Evolutionary conservation across 2,329 filamentous ascomycete genomes (phyloP), one percentile per base, ranked within the genome.

Genomic region (Stachybotrys chartarum): DNA sequence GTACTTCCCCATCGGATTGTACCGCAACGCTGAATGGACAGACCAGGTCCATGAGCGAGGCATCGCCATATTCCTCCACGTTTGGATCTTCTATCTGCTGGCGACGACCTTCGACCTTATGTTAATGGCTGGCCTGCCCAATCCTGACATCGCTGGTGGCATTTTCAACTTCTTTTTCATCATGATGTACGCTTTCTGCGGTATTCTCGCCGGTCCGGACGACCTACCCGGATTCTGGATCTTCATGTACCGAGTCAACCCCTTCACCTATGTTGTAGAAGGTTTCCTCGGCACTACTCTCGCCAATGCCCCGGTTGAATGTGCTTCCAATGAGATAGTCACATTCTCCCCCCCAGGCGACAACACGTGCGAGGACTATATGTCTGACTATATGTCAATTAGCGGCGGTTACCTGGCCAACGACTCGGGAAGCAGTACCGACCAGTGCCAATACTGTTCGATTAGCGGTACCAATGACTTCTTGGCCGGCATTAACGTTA

Each of bases 171-270:
- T 88, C 50, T 66, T 83, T 60, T 85, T 87, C 70, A 80, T 81
- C 30, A 72, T 88, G 59, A 78, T 76, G 45, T 74, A 87, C 44
- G 75, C 83, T 51, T 88, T 84, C 58, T 79, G 75, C 65, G 58
- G 82, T 72, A 83, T 90, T 39, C 75, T 90, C 52, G 84, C 84
- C 6, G 71, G 75, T 2, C 85, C 85, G 1, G 66, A 69, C 0
- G 71, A 75, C 1, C 78, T 91, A n/a, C 87, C 88, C 0, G 75
- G 81, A 3, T 90, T 91, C 75, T 91, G 88, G 88, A 82, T 84
- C 61, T 89, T 88, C 75, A 85, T 90, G 82, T 90, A 90, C 67
- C 80, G 86, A 44, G 72, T 88, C 52, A 88, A 83, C 0, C 88
- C 89, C 0, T 85, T 92, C 66, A 89, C 87, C 0, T 93, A 93